These are phyloP conservation scores for Puccinia horiana DNA, from an alignment of 1,284 basidiomycete genomes.

Conservation along the genomic window DNA sequence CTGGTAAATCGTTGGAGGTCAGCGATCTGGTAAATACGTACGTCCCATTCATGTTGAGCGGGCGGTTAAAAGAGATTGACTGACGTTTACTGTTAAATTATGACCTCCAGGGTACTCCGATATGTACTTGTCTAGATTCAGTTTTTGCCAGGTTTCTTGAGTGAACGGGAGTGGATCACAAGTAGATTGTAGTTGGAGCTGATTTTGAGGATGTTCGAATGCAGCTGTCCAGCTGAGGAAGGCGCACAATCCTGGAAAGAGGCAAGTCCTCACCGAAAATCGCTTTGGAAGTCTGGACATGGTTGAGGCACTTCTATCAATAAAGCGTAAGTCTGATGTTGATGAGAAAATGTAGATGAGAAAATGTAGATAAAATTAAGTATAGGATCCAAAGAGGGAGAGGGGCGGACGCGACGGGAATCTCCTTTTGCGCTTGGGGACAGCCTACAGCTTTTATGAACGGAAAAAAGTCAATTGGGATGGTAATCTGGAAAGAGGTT, in stretches of 20 bases:
- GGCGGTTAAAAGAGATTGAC: not conserved
- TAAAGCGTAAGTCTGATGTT: too few relatives aligned
- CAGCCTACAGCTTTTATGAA: too few relatives aligned
- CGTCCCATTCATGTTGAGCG: not conserved
- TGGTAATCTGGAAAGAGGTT: too few relatives aligned
- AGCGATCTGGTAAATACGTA: not conserved
- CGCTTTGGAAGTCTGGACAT: not conserved
- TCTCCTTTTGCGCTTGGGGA: too few relatives aligned
- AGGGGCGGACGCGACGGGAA: too few relatives aligned
- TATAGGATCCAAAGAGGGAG: too few relatives aligned
- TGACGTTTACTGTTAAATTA: slow-evolving; percentile 38
- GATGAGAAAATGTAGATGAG: too few relatives aligned
- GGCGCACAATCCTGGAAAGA: slow-evolving; percentile 11
- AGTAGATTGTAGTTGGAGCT: slow-evolving; percentile 24
- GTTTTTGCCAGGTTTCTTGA: slow-evolving; percentile 34
- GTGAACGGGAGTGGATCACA: slow-evolving; percentile 47
- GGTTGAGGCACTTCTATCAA: not conserved
- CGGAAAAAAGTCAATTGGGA: too few relatives aligned
- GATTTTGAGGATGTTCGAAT: slow-evolving; percentile 6
- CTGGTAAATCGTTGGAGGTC: not conserved
- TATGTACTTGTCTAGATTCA: slow-evolving; percentile 37
- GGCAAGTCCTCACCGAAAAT: not conserved
- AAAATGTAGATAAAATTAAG: too few relatives aligned
- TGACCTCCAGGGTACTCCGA: slow-evolving; percentile 26
- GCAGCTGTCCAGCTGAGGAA: slow-evolving; percentile 17